Evolutionary conservation across 2,329 filamentous ascomycete genomes (phyloP), one percentile per base, ranked within the genome.

Genomic region (Fusarium buxicola): DNA sequence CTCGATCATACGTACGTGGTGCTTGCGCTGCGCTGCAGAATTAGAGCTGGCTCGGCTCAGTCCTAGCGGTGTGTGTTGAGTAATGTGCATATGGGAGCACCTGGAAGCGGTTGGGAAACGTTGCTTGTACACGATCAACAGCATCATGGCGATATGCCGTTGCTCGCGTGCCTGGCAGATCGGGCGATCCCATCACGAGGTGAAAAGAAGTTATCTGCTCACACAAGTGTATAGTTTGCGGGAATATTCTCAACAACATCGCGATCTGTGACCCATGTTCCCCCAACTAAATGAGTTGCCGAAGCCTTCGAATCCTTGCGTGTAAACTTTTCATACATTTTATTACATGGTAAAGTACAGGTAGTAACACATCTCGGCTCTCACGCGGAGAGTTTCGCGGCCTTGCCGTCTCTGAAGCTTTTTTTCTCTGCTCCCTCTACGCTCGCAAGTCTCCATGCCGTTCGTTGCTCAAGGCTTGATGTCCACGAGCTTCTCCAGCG

Each of bases 401-500:
- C 36, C 36, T 44, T 24, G n/a, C 35, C 54, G 24, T 39, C 24
- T 35, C 30, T 8, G 24, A 31, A 27, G 18, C 28, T 25, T 35
- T n/a, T 16, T 15, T n/a, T 21, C 24, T 13, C 5, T 28, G n/a
- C 9, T 9, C 4, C 39, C 45, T 38, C 15, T 41, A 47, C 10
- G 39, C 44, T 44, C 51, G 18, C 10, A n/a, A 38, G 31, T 55
- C 18, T 21, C 8, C 24, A 12, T 24, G 15, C 36, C n/a, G 25
- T 46, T 39, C n/a, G 25, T 46, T 39, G 2, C 21, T 61, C 18
- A 71, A n/a, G 55, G 39, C 47, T 71, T 60, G 36, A 72, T 68
- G 15, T 69, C 70, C 28, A 85, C 79, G 34, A 89, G 69, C 61
- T 82, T 80, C 74, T 89, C 86, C 49, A 89, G 71, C 4, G 84